These are phyloP conservation scores for Rasamsonia emersonii DNA, from an alignment of 2,329 filamentous ascomycete species.

Conservation along the genomic window DNA sequence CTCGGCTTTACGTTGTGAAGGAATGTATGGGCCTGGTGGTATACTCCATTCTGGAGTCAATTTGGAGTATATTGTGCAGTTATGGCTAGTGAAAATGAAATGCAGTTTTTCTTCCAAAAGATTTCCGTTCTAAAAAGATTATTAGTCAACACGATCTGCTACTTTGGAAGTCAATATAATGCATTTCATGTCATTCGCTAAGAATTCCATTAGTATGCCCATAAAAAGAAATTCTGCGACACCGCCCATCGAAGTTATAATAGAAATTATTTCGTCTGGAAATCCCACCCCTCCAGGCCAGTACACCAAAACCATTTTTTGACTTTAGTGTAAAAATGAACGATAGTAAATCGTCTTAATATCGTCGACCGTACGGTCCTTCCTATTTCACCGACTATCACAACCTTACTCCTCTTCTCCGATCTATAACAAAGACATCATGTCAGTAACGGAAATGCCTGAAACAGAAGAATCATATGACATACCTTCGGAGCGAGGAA, in stretches of 20 bases:
- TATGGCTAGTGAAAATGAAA: too few species aligned
- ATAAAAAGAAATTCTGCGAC: constrained; percentile 4
- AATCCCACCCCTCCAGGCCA: not conserved
- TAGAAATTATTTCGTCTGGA: not conserved
- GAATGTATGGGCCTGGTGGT: too few species aligned
- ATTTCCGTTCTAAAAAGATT: constrained; percentile 1
- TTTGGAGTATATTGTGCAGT: too few species aligned
- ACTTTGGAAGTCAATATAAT: constrained; percentile 3
- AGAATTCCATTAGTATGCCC: constrained; percentile 2
- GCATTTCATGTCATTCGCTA: constrained; percentile 3
- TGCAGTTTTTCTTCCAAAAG: too few species aligned
- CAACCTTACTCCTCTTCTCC: constrained; percentile 43
- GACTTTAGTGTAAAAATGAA: too few species aligned
- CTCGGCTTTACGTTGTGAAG: too few species aligned
- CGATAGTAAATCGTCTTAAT: too few species aligned
- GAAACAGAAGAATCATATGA: constrained; percentile 8
- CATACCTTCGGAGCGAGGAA: constrained; percentile 95
- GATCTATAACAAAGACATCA: constrained; percentile 44
- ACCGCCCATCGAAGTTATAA: too few species aligned
- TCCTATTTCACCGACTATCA: constrained; percentile 10
- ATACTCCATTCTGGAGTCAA: too few species aligned
- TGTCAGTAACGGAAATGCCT: not conserved
- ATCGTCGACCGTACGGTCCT: constrained; percentile 14
- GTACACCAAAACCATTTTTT: constrained; percentile 1
- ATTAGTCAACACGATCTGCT: not conserved